Evolutionary conservation across 2,329 filamentous ascomycete genomes (phyloP), one percentile per base, ranked within the genome.

Genomic region (Magnaporthiopsis rhizophila): DNA sequence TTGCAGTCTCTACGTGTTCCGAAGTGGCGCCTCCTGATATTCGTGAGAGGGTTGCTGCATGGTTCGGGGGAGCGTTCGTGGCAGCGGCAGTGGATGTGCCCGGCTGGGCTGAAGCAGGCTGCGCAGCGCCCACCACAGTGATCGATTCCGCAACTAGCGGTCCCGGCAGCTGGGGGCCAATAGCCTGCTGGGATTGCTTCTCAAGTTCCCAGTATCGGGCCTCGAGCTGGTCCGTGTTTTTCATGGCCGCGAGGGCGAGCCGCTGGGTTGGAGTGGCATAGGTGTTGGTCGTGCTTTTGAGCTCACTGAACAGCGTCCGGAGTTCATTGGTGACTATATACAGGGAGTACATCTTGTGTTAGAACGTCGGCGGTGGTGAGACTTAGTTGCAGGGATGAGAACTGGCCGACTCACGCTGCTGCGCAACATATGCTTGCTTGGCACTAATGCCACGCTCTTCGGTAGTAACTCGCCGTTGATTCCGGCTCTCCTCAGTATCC

Each of bases 171-270:
- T 53, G 18, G 2, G 45, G 45, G 3, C 45, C 21, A n/a, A 53
- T 9, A 11, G 45, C 18, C 2, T 53, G 45, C 45, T 53, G n/a
- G 3, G 45, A 57, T 11, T 57, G 32, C 32, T 32, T 36, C 53
- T 56, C 62, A 18, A 63, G 62, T 34, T 58, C 62, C 56, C 53
- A n/a, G 30, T 28, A 65, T 61, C 1, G 77, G 77, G 15, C 62
- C 26, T 69, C 66, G 0, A 72, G 68, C 64, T 71, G 70, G 18
- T 71, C 69, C 2, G 74, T 67, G 50, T 70, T 70, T 53, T 78
- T 85, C 28, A 97, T 80, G 0, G 92, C 92, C 56, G 93, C 84
- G 62, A 92, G 88, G 32, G 92, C 92, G 45, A 97, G 82, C 68
- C 91, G 86, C 69, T 89, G 88, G 3, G 88, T 87, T 1, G 92